phyloP scores from a whole-genome alignment of 257 asterid species.

The Voacanga thouarsii region DNA sequence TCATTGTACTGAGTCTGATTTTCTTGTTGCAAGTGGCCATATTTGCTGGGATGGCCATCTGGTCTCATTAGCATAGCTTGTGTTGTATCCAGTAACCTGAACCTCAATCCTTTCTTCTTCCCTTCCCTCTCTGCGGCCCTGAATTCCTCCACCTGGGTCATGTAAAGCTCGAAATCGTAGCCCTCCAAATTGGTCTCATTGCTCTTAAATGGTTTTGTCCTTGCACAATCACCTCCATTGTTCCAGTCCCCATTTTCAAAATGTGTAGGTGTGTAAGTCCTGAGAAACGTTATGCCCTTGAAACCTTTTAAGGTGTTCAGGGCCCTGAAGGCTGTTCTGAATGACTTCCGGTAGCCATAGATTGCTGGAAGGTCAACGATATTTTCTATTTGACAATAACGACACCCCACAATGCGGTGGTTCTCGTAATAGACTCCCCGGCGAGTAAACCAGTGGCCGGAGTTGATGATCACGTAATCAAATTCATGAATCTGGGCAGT shows the following conservation, averaged over 20 bases:
- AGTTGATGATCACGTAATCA: slow-evolving; percentile 32
- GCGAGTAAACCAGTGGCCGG: slow-evolving; percentile 41
- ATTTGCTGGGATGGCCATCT: slow-evolving; percentile 45
- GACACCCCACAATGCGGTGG: slow-evolving; percentile 31
- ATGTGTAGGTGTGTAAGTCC: slow-evolving; percentile 42
- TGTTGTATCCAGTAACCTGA: slow-evolving; percentile 34
- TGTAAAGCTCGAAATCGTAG: slow-evolving; percentile 21
- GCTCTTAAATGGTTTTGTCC: slow-evolving; percentile 32
- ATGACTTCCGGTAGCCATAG: slow-evolving; percentile 33
- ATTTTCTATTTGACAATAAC: slow-evolving; percentile 22
- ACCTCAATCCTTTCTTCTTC: slow-evolving; percentile 23
- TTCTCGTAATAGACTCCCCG: slow-evolving; percentile 34
- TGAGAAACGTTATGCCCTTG: slow-evolving; percentile 24
- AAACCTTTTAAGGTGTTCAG: slow-evolving; percentile 24
- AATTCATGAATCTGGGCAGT: slow-evolving; percentile 30
- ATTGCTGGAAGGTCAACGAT: slow-evolving; percentile 29
- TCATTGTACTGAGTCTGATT: slow-evolving; percentile 35
- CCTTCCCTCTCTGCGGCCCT: slow-evolving; percentile 32
- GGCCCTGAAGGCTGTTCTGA: slow-evolving; percentile 36
- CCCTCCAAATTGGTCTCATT: slow-evolving; percentile 23
- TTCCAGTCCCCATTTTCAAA: slow-evolving; percentile 39
- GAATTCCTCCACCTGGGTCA: slow-evolving; percentile 38
- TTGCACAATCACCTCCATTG: slow-evolving; percentile 31
- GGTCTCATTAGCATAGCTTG: slow-evolving; percentile 40
- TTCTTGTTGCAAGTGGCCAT: slow-evolving; percentile 26